phyloP scores from a whole-genome alignment of 2,329 filamentous ascomycete genomes.

The Orbilia brochopaga region DNA sequence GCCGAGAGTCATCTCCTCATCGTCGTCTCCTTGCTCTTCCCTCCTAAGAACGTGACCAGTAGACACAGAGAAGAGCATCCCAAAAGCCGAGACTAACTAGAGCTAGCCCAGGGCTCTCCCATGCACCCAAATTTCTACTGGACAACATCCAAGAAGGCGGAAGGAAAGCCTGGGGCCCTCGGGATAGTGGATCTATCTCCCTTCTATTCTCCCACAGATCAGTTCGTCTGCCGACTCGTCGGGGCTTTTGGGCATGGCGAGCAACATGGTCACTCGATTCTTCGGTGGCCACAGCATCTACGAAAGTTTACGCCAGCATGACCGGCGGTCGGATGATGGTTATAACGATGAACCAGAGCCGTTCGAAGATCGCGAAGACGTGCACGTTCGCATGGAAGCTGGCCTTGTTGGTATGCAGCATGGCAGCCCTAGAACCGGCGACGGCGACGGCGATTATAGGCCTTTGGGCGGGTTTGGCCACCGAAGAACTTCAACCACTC shows the following conservation, averaged over 20 bases:
- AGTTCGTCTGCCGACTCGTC: neutral
- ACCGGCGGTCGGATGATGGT: constrained; percentile 51
- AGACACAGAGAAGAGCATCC: too few relatives aligned
- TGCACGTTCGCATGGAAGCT: constrained; percentile 32
- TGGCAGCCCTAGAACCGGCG: constrained; percentile 7
- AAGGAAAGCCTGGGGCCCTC: too few relatives aligned
- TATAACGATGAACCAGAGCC: constrained; percentile 51
- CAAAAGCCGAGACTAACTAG: too few relatives aligned
- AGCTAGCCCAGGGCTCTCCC: too few relatives aligned
- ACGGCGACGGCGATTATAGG: constrained; percentile 20
- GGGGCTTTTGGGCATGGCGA: constrained; percentile 21
- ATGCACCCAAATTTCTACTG: too few relatives aligned
- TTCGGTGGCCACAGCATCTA: constrained; percentile 54
- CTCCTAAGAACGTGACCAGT: too few relatives aligned
- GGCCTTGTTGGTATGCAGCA: constrained; percentile 14
- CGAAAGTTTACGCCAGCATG: constrained; percentile 54
- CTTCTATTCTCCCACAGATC: neutral
- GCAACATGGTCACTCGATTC: constrained; percentile 43
- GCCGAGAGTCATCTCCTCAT: too few relatives aligned
- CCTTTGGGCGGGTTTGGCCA: constrained; percentile 43
- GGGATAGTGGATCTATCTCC: neutral
- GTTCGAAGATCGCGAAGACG: constrained; percentile 30
- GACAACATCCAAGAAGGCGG: too few relatives aligned
- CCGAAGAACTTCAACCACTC: constrained; percentile 37
- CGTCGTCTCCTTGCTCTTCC: too few relatives aligned